Conservation (phyloP, 2,329 filamentous ascomycete genomes). For the Hymenotorrendiella dingleyae region DNA sequence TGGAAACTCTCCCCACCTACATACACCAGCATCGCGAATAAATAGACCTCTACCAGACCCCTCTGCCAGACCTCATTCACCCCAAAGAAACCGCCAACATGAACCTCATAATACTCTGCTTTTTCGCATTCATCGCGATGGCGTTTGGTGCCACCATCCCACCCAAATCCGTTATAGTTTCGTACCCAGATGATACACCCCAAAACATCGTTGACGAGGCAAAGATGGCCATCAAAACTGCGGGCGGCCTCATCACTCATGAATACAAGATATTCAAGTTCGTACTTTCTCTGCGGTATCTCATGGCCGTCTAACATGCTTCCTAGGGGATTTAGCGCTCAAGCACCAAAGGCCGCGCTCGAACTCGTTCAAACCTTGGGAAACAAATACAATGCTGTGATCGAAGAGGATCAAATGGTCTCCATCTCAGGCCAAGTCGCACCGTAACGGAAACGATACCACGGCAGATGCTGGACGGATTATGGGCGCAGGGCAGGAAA, state of each 20-base stretch:
- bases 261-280: slow-evolving; percentile 66
- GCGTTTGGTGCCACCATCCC: slow-evolving; percentile 50
- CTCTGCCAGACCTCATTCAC: neutral
- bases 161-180: slow-evolving; percentile 71
- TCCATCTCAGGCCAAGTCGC: slow-evolving; percentile 5
- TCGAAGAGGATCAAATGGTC: slow-evolving; percentile 75
- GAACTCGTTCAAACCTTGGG: slow-evolving; percentile 60
- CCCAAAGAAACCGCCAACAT: slow-evolving; percentile 37
- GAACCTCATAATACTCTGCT: slow-evolving; percentile 54
- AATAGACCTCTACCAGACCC: neutral
- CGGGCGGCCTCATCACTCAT: slow-evolving; percentile 74
- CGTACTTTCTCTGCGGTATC: slow-evolving; percentile 24
- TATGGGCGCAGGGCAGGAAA: too few species aligned
- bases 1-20: neutral
- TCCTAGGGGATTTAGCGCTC: slow-evolving; percentile 71
- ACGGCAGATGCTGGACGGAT: too few species aligned
- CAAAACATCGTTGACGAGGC: slow-evolving; percentile 62
- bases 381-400: slow-evolving; percentile 51
- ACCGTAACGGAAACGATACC: neutral
- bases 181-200: slow-evolving; percentile 63
- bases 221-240: slow-evolving; percentile 62
- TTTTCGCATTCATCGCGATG: slow-evolving; percentile 51
- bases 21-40: neutral
- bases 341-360: slow-evolving; percentile 63
- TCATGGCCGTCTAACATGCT: slow-evolving; percentile 2